Evolutionary conservation across 1,139 yeast species (phyloP).

Genomic region (Yamadazyma membranifaciens): DNA sequence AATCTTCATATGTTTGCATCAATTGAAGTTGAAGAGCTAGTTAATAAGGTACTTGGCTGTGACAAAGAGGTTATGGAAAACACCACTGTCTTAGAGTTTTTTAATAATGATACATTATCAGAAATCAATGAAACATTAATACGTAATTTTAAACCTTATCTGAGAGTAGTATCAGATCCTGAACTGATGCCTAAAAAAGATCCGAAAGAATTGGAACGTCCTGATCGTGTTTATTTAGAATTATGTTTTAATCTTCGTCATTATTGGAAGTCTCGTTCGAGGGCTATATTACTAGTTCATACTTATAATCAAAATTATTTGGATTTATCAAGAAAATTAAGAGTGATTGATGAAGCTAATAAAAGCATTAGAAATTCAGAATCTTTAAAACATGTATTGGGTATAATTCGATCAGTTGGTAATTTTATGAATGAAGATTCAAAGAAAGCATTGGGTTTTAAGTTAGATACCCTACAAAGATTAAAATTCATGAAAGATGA

Average conservation of each 20-base stretch:
- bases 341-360: conserved; percentile 66
- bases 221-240: conserved; percentile 78
- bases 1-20: conserved; percentile 78
- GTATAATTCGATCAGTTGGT: conserved; percentile 80
- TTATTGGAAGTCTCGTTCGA: conserved; percentile 87
- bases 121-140: conserved; percentile 69
- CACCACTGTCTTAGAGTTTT: conserved; percentile 75
- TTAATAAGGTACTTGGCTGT: conserved; percentile 67
- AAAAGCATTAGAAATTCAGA: conserved; percentile 59
- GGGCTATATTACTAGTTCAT: conserved; percentile 65
- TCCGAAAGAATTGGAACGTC: conserved; percentile 66
- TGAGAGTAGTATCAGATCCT: conserved; percentile 45
- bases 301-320: conserved; percentile 74
- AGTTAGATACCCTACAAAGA: conserved; percentile 76
- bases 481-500: conserved; percentile 84
- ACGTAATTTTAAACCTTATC: conserved; percentile 71
- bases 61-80: conserved; percentile 67
- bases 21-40: conserved; percentile 60
- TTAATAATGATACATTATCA: conserved; percentile 67
- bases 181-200: conserved; percentile 52
- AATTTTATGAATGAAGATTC: conserved; percentile 88
- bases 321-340: conserved; percentile 63
- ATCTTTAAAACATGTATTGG: conserved; percentile 65
- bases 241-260: conserved; percentile 73
- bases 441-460: conserved; percentile 83